phyloP scores from a whole-genome alignment of 1,284 basidiomycete species.

The Cryptococcus sp. region DNA sequence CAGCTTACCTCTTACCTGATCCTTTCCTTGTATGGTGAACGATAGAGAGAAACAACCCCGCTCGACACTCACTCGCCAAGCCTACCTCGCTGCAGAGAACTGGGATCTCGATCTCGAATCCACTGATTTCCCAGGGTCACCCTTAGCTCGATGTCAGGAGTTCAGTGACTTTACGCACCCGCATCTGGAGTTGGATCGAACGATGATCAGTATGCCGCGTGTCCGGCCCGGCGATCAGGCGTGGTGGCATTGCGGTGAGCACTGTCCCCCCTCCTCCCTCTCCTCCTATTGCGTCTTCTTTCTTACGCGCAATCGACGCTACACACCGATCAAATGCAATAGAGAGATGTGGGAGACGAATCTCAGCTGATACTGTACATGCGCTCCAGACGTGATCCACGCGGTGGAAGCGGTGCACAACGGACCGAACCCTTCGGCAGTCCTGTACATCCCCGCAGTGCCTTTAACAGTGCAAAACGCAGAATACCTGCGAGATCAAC shows the following conservation, averaged over 20 bases:
- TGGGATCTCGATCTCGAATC: slow-evolving; percentile 67
- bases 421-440: slow-evolving; percentile 67
- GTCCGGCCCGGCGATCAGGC: slow-evolving; percentile 76
- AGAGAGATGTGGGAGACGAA: not conserved
- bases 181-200: slow-evolving; percentile 64
- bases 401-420: slow-evolving; percentile 67
- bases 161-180: slow-evolving; percentile 67
- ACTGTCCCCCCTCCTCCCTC: not conserved
- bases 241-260: slow-evolving; percentile 72
- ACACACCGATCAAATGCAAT: not conserved
- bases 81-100: slow-evolving; percentile 59
- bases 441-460: slow-evolving; percentile 76
- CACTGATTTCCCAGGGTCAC: slow-evolving; percentile 64
- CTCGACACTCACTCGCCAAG: slow-evolving; percentile 22
- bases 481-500: slow-evolving; percentile 65
- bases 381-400: slow-evolving; percentile 64
- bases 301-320: too few relatives aligned
- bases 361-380: not conserved
- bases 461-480: slow-evolving; percentile 69
- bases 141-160: slow-evolving; percentile 66
- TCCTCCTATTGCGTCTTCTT: not conserved
- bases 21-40: not conserved
- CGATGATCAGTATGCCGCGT: slow-evolving; percentile 72
- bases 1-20: not conserved
- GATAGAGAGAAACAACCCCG: slow-evolving; percentile 13